These are phyloP conservation scores for Pseudocohnilembus persalinus DNA, from an alignment of 169 alveolate species.

Conservation along the genomic window DNA sequence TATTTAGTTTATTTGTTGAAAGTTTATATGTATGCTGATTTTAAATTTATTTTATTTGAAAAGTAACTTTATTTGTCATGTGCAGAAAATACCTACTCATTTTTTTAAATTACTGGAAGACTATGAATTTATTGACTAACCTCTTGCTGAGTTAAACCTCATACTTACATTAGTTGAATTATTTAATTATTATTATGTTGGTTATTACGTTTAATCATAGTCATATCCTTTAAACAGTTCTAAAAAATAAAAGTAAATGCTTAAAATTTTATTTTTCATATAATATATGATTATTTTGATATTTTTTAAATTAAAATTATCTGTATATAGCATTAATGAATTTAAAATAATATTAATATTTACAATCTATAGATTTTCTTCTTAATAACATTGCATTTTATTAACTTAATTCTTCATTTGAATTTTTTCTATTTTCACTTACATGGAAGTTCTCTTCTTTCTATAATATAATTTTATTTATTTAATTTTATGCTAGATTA, in stretches of 20 bases:
- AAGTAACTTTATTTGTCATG: too few relatives aligned
- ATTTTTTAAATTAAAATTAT: too few relatives aligned
- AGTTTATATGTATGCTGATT: too few relatives aligned
- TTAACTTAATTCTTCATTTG: constrained; percentile 38
- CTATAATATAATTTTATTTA: constrained; percentile 30
- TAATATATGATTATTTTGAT: too few relatives aligned
- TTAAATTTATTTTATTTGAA: too few relatives aligned
- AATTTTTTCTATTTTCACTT: constrained; percentile 57
- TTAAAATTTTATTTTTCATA: too few relatives aligned
- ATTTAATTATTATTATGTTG: not conserved
- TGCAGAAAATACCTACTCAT: too few relatives aligned
- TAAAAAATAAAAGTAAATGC: too few relatives aligned
- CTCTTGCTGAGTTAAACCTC: constrained; percentile 23
- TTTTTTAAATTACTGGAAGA: not conserved
- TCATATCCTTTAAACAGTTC: not conserved
- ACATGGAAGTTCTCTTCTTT: constrained; percentile 21
- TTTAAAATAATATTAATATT: too few relatives aligned
- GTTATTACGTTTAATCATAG: not conserved
- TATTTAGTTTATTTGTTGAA: too few relatives aligned
- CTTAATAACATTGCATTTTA: constrained; percentile 42
- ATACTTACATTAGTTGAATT: constrained; percentile 27
- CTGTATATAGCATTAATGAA: too few relatives aligned
- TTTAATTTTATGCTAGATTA: constrained; percentile 16
- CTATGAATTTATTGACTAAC: not conserved
- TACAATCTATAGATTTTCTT: constrained; percentile 39